A percentile compares a stretch with the other conserved stretches of the same genome.
Conservation (phyloP, 768 basidiomycete species). For the Rhizopogon rudus region DNA sequence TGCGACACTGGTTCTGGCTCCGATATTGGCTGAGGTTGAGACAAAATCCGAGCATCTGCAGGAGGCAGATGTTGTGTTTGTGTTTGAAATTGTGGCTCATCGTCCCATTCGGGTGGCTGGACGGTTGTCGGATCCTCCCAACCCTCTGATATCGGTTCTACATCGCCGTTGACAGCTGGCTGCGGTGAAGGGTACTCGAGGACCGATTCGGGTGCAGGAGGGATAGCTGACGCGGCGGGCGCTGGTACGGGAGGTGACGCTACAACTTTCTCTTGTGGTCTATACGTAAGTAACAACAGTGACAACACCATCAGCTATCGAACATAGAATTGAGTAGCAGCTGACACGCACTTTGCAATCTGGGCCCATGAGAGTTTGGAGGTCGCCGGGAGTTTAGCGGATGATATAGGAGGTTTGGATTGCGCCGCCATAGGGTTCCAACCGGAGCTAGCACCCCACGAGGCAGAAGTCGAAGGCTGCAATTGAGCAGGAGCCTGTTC, state of each 20-base stretch:
- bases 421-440: slow-evolving; percentile 23
- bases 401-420: slow-evolving; percentile 17
- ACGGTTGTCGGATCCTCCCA: slow-evolving; percentile 76
- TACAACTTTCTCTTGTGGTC: slow-evolving; percentile 61
- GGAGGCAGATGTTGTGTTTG: slow-evolving; percentile 8
- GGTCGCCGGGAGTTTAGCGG: slow-evolving; percentile 57
- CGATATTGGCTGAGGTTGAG: slow-evolving; percentile 20
- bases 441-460: slow-evolving; percentile 34
- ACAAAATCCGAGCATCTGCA: slow-evolving; percentile 25
- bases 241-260: slow-evolving; percentile 29
- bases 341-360: slow-evolving; percentile 58
- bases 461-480: slow-evolving; percentile 25
- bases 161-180: slow-evolving; percentile 25
- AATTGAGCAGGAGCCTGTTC: slow-evolving; percentile 6
- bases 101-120: slow-evolving; percentile 67
- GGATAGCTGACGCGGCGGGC: slow-evolving; percentile 13
- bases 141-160: slow-evolving; percentile 34
- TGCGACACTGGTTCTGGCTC: slow-evolving; percentile 18
- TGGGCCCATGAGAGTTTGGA: slow-evolving; percentile 86
- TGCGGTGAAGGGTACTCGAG: slow-evolving; percentile 20
- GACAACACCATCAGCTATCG: slow-evolving; percentile 1
- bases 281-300: slow-evolving; percentile 18
- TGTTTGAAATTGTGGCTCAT: slow-evolving; percentile 46
- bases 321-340: slow-evolving; percentile 1
- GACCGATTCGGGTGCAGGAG: slow-evolving; percentile 18